Base-by-base conservation (phyloP, 768 basidiomycete genomes). In the Clavulina sp. region DNA sequence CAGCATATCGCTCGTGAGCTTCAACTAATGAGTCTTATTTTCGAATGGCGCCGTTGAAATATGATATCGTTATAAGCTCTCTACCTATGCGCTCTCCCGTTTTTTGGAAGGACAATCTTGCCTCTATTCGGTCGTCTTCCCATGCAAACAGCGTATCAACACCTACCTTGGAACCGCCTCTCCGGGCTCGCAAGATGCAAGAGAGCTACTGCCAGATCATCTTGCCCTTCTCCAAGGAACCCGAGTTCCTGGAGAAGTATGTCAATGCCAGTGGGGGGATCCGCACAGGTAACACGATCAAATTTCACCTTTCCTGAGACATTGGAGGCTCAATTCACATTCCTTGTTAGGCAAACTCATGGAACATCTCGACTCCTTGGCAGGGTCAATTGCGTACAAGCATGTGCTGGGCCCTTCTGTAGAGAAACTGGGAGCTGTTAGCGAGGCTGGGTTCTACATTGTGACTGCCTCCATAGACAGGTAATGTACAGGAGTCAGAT, bases 391-490 rank as follows among this genome's bases (percentile, higher is more conserved):
- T 52, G 72, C 84, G 3, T 88, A 87, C 64, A 81, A 84, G 61
- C 84, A 87, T 64, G 36, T 21, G 36, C 36, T 38, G 13, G 36
- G 36, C 21, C 36, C 36, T 38, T 13, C 70, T 64, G 72, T 55
- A 72, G 70, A 1, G 63, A 79, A 2, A 49, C 58, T 62, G 75
- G 75, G 36, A 66, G 68, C 49, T 68, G 21, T 38, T 38, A 38
- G 36, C 21, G 36, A 38, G 13, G 36, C 21, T 38, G 36, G 81
- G 1, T 78, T 85, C 58, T 88, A 87, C 57, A 73, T 88, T 57
- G 85, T 86, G 9, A 88, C 86, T 2, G 86, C 85, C 32, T 76
- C 79, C 4, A 85, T 85, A 2, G 84, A 91, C 59, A 67, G 84
- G 80, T 76, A 52, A 30, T 64, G 50, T 13, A n/a, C 24, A 1